Evolutionary conservation across 176 grass and related monocot species (phyloP).

Genomic region (Aegilops longissima): DNA sequence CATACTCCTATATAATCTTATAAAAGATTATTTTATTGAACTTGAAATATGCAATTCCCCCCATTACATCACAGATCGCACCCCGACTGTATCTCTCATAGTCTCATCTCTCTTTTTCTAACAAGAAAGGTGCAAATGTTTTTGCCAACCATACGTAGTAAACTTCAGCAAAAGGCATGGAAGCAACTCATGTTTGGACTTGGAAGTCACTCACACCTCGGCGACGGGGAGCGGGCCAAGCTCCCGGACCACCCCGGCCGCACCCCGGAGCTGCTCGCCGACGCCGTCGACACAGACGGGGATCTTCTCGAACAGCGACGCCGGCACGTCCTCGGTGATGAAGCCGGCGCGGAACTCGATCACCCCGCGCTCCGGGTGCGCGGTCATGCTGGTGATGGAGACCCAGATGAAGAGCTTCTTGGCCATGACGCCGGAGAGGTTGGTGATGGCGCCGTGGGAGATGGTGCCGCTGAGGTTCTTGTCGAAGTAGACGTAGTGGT

Average conservation of each 20-base stretch:
- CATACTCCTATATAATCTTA: background rate
- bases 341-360: slow-evolving; percentile 62
- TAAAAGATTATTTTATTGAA: background rate
- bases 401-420: slow-evolving; percentile 88
- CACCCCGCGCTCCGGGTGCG: slow-evolving; percentile 36
- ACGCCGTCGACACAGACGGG: slow-evolving; percentile 38
- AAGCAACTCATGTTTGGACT: background rate
- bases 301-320: slow-evolving; percentile 44
- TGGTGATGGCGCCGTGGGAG: slow-evolving; percentile 54
- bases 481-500: slow-evolving; percentile 65
- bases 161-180: background rate
- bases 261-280: slow-evolving; percentile 40
- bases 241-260: slow-evolving; percentile 52
- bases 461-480: slow-evolving; percentile 48
- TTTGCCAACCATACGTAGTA: background rate
- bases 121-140: background rate
- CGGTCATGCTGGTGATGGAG: slow-evolving; percentile 48
- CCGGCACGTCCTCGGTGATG: slow-evolving; percentile 50
- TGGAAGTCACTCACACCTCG: slow-evolving; percentile 26
- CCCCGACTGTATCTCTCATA: background rate
- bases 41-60: background rate
- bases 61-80: background rate
- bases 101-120: background rate
- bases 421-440: slow-evolving; percentile 65
- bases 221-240: slow-evolving; percentile 45